Evolutionary conservation across 1,139 yeast species (phyloP).

Genomic region (Suhomyces bribrorum): DNA sequence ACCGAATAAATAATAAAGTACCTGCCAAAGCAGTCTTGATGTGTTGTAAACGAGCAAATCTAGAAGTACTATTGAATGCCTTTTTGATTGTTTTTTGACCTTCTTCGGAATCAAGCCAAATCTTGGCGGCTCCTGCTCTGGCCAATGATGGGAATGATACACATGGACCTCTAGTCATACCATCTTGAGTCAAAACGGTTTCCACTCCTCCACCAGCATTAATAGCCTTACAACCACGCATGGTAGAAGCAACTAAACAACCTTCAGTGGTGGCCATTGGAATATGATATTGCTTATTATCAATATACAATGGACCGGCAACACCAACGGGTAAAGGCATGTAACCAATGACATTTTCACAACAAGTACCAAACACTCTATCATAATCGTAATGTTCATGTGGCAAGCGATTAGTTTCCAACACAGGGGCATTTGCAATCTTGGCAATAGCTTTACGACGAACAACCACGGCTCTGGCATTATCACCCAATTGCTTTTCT

Average conservation of each 20-base stretch:
- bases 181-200: conserved; percentile 91
- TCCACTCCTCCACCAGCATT: conserved; percentile 96
- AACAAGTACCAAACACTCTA: conserved; percentile 97
- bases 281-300: conserved; percentile 80
- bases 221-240: conserved; percentile 98
- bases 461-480: conserved; percentile 86
- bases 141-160: conserved; percentile 78
- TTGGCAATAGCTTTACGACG: conserved; percentile 91
- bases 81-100: conserved; percentile 81
- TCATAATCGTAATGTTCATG: conserved; percentile 85
- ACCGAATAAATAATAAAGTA: conserved; percentile 79
- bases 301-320: conserved; percentile 94
- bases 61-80: conserved; percentile 94
- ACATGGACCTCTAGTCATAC: conserved; percentile 99
- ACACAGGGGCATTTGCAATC: conserved; percentile 77
- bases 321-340: conserved; percentile 97
- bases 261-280: conserved; percentile 99
- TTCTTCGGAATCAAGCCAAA: conserved; percentile 95
- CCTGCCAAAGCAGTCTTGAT: conserved; percentile 97
- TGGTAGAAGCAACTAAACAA: conserved; percentile 94
- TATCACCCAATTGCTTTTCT: conserved; percentile 86
- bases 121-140: conserved; percentile 92
- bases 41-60: conserved; percentile 93
- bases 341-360: conserved; percentile 96
- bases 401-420: conserved; percentile 74